Conservation (phyloP, 257 asterid species). For the Rhazya stricta region DNA sequence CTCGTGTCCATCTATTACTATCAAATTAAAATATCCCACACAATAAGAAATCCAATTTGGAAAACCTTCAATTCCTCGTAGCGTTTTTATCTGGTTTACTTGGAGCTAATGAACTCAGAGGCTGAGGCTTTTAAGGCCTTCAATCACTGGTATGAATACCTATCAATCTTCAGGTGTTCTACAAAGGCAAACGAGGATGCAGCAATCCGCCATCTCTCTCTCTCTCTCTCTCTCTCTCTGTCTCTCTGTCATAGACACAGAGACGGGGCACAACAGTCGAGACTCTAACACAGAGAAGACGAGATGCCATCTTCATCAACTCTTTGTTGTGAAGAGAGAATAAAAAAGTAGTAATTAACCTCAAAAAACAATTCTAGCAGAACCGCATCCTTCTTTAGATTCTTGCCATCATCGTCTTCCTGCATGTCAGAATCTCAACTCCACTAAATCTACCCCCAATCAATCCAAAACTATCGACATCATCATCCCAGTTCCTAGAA, state of each 20-base stretch:
- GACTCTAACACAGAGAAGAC: background rate
- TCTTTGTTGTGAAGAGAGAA: background rate
- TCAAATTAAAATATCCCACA: too few species aligned
- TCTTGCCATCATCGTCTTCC: background rate
- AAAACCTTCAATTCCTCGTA: too few species aligned
- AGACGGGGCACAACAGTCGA: constrained; percentile 1
- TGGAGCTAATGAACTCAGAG: too few species aligned
- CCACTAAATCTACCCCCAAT: background rate
- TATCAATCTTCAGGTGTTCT: background rate
- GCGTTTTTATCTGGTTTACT: too few species aligned
- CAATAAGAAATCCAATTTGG: too few species aligned
- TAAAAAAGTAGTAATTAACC: too few species aligned
- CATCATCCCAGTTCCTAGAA: too few species aligned
- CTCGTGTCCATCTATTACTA: too few species aligned
- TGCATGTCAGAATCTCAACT: background rate
- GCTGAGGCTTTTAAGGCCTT: background rate
- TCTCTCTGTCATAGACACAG: too few species aligned
- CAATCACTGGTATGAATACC: background rate
- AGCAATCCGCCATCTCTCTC: background rate
- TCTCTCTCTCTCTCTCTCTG: background rate
- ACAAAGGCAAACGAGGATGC: constrained; percentile 12
- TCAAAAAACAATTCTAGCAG: background rate
- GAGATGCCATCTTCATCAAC: background rate
- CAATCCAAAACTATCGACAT: too few species aligned
- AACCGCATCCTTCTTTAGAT: background rate